Conservation (phyloP, 352 stramenopile genomes). For the Peronospora destructor region DNA sequence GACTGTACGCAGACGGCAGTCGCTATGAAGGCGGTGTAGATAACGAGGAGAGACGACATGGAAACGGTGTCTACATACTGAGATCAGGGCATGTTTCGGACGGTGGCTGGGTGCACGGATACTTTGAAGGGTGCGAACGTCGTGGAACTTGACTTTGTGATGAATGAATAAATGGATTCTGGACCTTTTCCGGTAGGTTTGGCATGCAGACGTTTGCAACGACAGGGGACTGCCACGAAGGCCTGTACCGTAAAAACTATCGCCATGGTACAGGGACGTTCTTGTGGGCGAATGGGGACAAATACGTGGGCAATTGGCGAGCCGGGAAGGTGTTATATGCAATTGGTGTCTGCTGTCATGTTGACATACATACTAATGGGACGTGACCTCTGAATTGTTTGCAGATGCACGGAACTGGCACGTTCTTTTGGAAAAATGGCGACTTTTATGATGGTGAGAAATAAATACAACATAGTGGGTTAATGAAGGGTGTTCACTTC, state of each 20-base stretch:
- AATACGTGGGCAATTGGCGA: constrained; percentile 82
- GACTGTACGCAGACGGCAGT: constrained; percentile 67
- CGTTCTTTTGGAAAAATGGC: constrained; percentile 68
- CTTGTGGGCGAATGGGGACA: constrained; percentile 85
- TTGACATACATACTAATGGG: constrained; percentile 2
- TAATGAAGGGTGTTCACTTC: constrained; percentile 12
- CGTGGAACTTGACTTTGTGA: neutral
- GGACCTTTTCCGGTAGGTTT: constrained; percentile 40
- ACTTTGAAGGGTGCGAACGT: constrained; percentile 70
- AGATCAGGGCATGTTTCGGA: constrained; percentile 64
- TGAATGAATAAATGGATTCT: constrained; percentile 2
- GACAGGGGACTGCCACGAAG: constrained; percentile 83
- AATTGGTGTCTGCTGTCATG: neutral
- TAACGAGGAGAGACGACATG: constrained; percentile 46
- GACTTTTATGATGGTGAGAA: constrained; percentile 68
- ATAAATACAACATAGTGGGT: constrained; percentile 2
- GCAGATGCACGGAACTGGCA: constrained; percentile 69
- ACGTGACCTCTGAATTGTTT: neutral
- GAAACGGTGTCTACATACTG: constrained; percentile 48
- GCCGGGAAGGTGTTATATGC: constrained; percentile 49
- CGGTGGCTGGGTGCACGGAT: constrained; percentile 73
- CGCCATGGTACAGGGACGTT: constrained; percentile 81
- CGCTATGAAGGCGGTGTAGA: constrained; percentile 57
- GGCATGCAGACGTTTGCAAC: constrained; percentile 74
- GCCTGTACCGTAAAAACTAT: constrained; percentile 82